A percentile compares a stretch with the other conserved stretches of the same genome.
Conservation (phyloP, 108 stramenopile genomes). For the Pseudonitzschia delicatissima region DNA sequence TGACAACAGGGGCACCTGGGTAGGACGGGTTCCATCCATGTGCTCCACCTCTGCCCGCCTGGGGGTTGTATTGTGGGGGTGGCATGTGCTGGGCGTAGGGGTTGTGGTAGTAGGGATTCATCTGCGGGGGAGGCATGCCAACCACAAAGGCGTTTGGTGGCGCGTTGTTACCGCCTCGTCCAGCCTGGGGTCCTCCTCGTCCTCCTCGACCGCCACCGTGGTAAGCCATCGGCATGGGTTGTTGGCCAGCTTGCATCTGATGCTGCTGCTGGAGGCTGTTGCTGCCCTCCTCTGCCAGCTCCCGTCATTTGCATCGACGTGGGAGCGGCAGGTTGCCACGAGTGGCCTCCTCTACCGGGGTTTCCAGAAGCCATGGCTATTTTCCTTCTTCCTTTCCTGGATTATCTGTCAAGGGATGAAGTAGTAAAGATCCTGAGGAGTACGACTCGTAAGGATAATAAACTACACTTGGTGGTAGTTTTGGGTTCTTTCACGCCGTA, state of each 20-base stretch:
- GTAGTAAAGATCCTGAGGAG: too few relatives aligned
- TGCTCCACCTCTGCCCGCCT: background rate
- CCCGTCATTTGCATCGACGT: conserved; percentile 24
- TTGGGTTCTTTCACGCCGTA: too few relatives aligned
- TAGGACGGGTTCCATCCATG: conserved; percentile 30
- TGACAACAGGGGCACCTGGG: conserved; percentile 5
- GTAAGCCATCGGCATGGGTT: conserved; percentile 1
- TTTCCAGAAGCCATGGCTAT: conserved; percentile 7
- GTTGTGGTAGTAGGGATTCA: conserved; percentile 3
- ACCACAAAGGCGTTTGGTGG: conserved; percentile 17
- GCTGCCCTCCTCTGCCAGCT: conserved; percentile 2
- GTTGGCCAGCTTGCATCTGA: conserved; percentile 16
- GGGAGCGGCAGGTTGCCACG: conserved; percentile 38
- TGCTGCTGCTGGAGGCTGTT: conserved; percentile 21
- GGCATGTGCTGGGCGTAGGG: conserved; percentile 20
- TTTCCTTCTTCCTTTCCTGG: too few relatives aligned
- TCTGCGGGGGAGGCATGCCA: conserved; percentile 20
- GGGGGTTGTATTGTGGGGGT: conserved; percentile 7
- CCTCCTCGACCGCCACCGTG: conserved; percentile 1
- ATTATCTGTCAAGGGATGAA: too few relatives aligned
- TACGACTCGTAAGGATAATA: too few relatives aligned
- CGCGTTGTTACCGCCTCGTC: background rate
- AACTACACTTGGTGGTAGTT: too few relatives aligned
- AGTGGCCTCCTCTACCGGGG: background rate
- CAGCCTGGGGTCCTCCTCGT: conserved; percentile 6